Base-by-base conservation (phyloP, 495 filamentous ascomycete genomes). In the Patellaria atrata region DNA sequence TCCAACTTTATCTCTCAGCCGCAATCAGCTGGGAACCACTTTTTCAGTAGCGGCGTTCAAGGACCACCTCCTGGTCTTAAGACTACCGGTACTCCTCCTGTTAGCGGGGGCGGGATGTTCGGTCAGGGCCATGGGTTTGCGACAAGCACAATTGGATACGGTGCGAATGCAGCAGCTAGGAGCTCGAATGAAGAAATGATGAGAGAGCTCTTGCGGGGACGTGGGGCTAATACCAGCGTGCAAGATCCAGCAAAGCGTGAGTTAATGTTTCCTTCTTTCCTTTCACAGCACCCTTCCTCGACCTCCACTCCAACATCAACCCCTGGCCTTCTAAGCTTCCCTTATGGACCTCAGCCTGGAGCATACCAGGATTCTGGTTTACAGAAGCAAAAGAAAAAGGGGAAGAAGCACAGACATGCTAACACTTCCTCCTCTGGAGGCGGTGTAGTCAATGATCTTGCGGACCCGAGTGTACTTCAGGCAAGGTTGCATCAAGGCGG, bases 381-480 rank as follows among this genome's bases (percentile, higher is more conserved):
- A 56, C 68, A 71, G 67, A 92, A 92, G 77, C 79, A 85, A 74
- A 93, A 89, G 81, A 93, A 92, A 81, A 92, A 93, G 80, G 83
- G 82, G 73, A 92, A 91, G 76, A 89, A 91, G 79, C 84, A 91
- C 67, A 91, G 83, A 77, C 83, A 93, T 78, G 85, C 85, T 89
- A 91, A 92, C 81, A 92, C 85, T 87, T 92, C 84, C 80, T 89
- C 84, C 75, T 87, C 82, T 72, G 82, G 82, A 71, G 83, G 83
- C 68, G 74, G 75, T 77, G 83, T 79, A 71, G 74, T 92, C 83
- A 84, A 91, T 69, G 83, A 94, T 86, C 80, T 92, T 85, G 81
- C 80, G 69, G 85, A 94, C 80, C 83, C 87, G 67, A 94, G 84
- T 71, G 93, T 96, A 70, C 75, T 99, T 70, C 89, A 94, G 67